A percentile compares a stretch with the other conserved stretches of the same genome.
Evolutionary conservation across 345 rosid species (phyloP).

Genomic region (Trapa bicornis): DNA sequence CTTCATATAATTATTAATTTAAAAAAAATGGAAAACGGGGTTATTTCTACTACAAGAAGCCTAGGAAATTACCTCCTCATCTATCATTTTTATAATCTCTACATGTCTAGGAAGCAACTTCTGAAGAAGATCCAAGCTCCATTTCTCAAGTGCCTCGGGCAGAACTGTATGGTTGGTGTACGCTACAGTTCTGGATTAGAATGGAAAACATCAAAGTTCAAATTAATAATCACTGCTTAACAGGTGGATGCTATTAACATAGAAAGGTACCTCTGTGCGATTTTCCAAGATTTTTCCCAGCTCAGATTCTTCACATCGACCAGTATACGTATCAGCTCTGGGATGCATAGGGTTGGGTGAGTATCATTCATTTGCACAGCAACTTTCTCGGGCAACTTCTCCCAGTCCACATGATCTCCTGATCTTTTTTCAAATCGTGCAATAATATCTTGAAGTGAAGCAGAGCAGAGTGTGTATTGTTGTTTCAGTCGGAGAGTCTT

Average conservation of each 20-base stretch:
- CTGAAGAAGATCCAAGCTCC: slow-evolving; percentile 38
- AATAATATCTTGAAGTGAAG: slow-evolving; percentile 42
- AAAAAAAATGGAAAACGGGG: too few species aligned
- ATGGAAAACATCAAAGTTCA: not conserved
- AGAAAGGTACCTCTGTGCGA: slow-evolving; percentile 29
- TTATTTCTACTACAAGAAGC: too few species aligned
- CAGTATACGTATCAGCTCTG: slow-evolving; percentile 35
- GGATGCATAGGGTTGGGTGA: slow-evolving; percentile 42
- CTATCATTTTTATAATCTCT: slow-evolving; percentile 34
- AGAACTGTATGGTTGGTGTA: slow-evolving; percentile 44
- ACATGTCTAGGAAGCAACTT: slow-evolving; percentile 43
- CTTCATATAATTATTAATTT: too few species aligned
- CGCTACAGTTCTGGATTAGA: slow-evolving; percentile 26
- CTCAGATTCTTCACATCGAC: slow-evolving; percentile 35
- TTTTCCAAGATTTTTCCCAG: slow-evolving; percentile 37
- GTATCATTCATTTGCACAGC: slow-evolving; percentile 51
- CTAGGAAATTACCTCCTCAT: slow-evolving; percentile 24
- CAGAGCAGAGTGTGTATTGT: slow-evolving; percentile 40
- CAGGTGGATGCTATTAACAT: too few species aligned
- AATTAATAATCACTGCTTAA: too few species aligned
- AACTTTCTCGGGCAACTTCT: slow-evolving; percentile 32
- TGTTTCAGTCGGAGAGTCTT: slow-evolving; percentile 43
- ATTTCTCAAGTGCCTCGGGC: slow-evolving; percentile 47
- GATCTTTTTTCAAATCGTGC: slow-evolving; percentile 32
- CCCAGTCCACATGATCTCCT: slow-evolving; percentile 24